Evolutionary conservation across 768 basidiomycete genomes (phyloP), one percentile per base, ranked within the genome.

Genomic region (Phylloporus sp.): DNA sequence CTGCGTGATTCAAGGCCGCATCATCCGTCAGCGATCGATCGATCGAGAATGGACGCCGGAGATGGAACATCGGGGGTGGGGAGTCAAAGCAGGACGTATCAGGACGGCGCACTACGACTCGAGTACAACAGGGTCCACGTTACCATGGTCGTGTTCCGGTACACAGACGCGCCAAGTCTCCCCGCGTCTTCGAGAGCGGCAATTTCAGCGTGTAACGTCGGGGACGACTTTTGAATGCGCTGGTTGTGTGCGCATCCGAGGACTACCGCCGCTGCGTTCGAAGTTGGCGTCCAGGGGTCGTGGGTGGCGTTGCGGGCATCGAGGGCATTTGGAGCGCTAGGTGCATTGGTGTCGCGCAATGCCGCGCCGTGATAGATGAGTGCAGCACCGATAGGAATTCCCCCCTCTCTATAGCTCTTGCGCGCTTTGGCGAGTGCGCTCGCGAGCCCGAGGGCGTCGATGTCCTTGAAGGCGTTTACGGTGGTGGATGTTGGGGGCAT

Each of bases 311-410:
- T n/a, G n/a, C n/a, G n/a, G n/a, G n/a, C n/a, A n/a, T n/a, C n/a
- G n/a, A n/a, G n/a, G n/a, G n/a, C n/a, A n/a, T n/a, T n/a, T n/a
- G n/a, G n/a, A n/a, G n/a, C n/a, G n/a, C n/a, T n/a, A n/a, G n/a
- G n/a, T n/a, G n/a, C n/a, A n/a, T n/a, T n/a, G n/a, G n/a, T n/a
- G n/a, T n/a, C n/a, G n/a, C n/a, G n/a, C n/a, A n/a, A n/a, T n/a
- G n/a, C n/a, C n/a, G n/a, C 29, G n/a, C 31, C 59, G 14, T 66
- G 64, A 34, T 54, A 58, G 36, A 77, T 55, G 32, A 82, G 64
- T 2, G 71, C 74, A 4, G 77, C 75, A 10, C 82, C 81, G 51
- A 84, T 84, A 10, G 82, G 80, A n/a, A 83, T 69, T 0, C 82
- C 81, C 1, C 80, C 78, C 49, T 82, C 74, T 1, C 47, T 55